Evolutionary conservation across 2,329 filamentous ascomycete genomes (phyloP), one percentile per base, ranked within the genome.

Genomic region (Atkinsonella hypoxylon): DNA sequence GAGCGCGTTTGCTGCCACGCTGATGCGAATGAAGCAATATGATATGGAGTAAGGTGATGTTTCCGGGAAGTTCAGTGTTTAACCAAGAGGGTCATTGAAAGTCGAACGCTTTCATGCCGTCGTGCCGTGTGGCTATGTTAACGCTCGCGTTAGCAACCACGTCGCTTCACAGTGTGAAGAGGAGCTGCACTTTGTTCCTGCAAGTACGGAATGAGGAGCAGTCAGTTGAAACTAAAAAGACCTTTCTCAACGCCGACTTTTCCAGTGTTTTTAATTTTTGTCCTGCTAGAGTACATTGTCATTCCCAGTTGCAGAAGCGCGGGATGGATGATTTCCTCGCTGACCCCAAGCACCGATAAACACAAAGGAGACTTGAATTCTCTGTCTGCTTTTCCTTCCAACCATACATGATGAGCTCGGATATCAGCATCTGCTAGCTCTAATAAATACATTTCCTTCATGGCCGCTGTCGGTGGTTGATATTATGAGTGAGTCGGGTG

Each of bases 401-500:
- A 26, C 26, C 26, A 26, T 26, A 7, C n/a, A 44, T n/a, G 13
- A 9, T 26, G 42, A 44, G 26, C 42, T 31, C 9, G 20, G 8
- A 17, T 44, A 31, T 44, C 42, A 30, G 18, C 9, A 26, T 26
- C 26, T 26, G 26, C 10, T 44, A 30, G 42, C 17, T 31, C 42
- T 31, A 22, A 31, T 44, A 31, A 9, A 22, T 46, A 38, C 31
- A 38, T 26, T 36, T 34, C 8, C n/a, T 46, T 10, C 44, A 20
- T 36, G 9, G 15, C 22, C 11, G 17, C 32, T 7, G 9, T 18
- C 2, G 31, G 31, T 40, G 30, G 12, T 20, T 20, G 40, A 20
- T 49, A 30, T 39, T 42, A 17, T 48, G 48, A 44, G 26, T 46
- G 36, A 50, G 48, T 40, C 20, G 39, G 38, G 47, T 32, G 46